These are phyloP conservation scores for Metarhizium sp. DNA, from an alignment of 2,329 filamentous ascomycete genomes.

Conservation along the genomic window DNA sequence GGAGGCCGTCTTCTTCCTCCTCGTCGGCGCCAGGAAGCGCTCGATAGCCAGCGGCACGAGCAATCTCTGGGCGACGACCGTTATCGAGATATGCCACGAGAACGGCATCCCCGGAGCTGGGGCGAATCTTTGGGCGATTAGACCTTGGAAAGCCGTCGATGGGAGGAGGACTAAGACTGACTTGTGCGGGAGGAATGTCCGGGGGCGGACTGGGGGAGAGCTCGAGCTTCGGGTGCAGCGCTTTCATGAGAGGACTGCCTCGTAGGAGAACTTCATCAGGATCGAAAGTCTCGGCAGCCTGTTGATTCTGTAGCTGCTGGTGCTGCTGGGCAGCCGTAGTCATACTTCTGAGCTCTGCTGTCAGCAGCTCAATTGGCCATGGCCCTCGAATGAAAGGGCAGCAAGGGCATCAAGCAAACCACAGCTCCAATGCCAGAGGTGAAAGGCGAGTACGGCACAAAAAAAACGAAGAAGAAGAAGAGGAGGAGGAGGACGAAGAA, in stretches of 20 bases:
- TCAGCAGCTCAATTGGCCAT: constrained; percentile 24
- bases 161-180: constrained; percentile 21
- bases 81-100: constrained; percentile 56
- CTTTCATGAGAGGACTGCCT: constrained; percentile 31
- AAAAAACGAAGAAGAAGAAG: background rate
- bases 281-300: constrained; percentile 29
- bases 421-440: background rate
- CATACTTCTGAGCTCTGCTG: constrained; percentile 26
- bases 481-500: background rate
- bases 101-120: constrained; percentile 55
- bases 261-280: constrained; percentile 32
- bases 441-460: background rate
- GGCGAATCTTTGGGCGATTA: constrained; percentile 42
- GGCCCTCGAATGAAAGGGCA: constrained; percentile 12
- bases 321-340: constrained; percentile 27
- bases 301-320: constrained; percentile 19
- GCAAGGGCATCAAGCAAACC: constrained; percentile 7
- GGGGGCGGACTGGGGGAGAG: constrained; percentile 23
- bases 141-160: constrained; percentile 35
- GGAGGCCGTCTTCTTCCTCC: constrained; percentile 31
- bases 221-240: constrained; percentile 22
- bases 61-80: constrained; percentile 57
- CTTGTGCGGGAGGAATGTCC: constrained; percentile 26
- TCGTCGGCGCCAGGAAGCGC: constrained; percentile 39
- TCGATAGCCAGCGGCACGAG: constrained; percentile 42